Conservation (phyloP, 441 rosid genomes). For the Daphne laureola region DNA sequence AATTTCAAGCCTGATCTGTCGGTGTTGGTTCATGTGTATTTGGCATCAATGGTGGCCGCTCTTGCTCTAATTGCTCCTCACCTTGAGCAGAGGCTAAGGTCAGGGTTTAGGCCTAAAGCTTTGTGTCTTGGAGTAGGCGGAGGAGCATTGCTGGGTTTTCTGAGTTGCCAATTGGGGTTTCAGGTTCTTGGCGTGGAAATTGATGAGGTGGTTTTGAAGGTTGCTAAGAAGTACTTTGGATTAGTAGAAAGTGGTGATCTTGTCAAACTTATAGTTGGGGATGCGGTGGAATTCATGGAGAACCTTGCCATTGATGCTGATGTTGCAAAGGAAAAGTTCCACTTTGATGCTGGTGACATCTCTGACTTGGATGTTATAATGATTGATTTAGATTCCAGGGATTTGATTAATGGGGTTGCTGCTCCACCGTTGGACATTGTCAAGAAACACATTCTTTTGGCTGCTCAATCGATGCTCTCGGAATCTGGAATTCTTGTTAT, state of each 20-base stretch:
- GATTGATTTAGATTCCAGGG: constrained; percentile 78
- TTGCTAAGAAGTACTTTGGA: constrained; percentile 61
- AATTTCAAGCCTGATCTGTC: constrained; percentile 36
- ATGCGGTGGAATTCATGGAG: constrained; percentile 46
- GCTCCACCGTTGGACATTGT: constrained; percentile 76
- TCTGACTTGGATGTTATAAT: constrained; percentile 58
- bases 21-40: constrained; percentile 62
- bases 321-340: constrained; percentile 4
- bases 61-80: constrained; percentile 32
- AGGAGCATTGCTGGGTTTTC: constrained; percentile 68
- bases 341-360: constrained; percentile 2
- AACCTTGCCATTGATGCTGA: constrained; percentile 13
- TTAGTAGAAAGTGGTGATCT: constrained; percentile 38
- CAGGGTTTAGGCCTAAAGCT: constrained; percentile 41
- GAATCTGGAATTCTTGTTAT: constrained; percentile 50
- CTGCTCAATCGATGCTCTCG: constrained; percentile 43
- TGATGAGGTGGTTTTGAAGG: constrained; percentile 57
- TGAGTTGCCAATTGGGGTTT: constrained; percentile 45
- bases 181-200: constrained; percentile 65
- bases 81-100: constrained; percentile 19
- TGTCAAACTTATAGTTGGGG: constrained; percentile 32
- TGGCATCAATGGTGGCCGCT: constrained; percentile 79
- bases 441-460: constrained; percentile 33
- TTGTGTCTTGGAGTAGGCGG: constrained; percentile 89
- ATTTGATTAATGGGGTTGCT: constrained; percentile 41